Conservation (phyloP, 345 rosid species). For the Populus deltoides region DNA sequence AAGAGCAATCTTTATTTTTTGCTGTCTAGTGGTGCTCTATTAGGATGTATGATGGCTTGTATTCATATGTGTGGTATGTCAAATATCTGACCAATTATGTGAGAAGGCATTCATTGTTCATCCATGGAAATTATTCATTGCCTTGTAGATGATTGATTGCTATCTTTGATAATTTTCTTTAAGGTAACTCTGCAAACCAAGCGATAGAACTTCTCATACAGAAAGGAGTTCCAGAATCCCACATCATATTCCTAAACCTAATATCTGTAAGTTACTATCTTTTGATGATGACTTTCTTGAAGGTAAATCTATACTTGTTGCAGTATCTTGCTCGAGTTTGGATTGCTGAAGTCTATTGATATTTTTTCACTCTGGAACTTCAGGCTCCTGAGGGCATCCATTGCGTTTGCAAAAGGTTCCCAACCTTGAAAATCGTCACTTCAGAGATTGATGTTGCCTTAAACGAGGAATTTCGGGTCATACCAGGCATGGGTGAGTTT, state of each 20-base stretch:
- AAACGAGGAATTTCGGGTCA: slow-evolving; percentile 83
- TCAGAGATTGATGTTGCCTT: slow-evolving; percentile 86
- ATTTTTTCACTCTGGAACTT: neutral
- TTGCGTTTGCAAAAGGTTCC: slow-evolving; percentile 80
- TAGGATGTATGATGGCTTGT: neutral
- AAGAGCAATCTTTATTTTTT: no score
- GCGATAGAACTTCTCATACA: slow-evolving; percentile 82
- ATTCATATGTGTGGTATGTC: neutral
- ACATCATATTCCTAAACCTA: slow-evolving; percentile 91
- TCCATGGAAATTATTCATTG: neutral
- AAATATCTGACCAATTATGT: neutral
- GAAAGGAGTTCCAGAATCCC: slow-evolving; percentile 95
- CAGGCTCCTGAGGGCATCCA: slow-evolving; percentile 99
- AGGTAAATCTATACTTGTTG: neutral
- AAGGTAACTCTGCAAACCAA: slow-evolving; percentile 95
- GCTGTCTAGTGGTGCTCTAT: neutral
- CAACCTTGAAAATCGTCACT: slow-evolving; percentile 83
- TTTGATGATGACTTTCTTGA: neutral
- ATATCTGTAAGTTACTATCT: slow-evolving; percentile 60
- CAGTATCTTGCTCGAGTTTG: neutral
- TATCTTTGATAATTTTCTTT: neutral
- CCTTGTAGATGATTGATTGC: neutral
- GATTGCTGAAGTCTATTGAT: neutral
- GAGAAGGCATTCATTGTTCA: neutral
- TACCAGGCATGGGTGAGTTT: slow-evolving; percentile 98